A percentile compares a stretch with the other conserved stretches of the same genome.
Conservation (phyloP, 805 yeast species). For the Candida stauntonica region DNA sequence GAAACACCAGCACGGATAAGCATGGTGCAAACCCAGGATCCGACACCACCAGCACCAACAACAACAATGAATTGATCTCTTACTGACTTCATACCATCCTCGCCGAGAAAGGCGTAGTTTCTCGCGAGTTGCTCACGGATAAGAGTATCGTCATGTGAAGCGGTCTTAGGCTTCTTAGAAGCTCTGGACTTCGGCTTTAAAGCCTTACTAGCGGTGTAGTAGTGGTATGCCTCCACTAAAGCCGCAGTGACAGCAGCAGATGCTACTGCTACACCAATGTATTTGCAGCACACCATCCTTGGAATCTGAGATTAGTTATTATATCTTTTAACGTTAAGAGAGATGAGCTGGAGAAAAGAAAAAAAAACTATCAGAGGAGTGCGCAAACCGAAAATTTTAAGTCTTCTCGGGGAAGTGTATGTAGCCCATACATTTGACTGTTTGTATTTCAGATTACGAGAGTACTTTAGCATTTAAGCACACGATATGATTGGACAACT, state of each 20-base stretch:
- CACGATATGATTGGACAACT: too few species aligned
- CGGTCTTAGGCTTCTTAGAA: constrained; percentile 3
- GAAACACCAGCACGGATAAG: constrained; percentile 87
- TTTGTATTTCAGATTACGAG: too few species aligned
- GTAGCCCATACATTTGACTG: too few species aligned
- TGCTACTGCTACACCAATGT: constrained; percentile 29
- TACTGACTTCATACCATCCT: constrained; percentile 72
- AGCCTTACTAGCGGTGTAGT: constrained; percentile 12
- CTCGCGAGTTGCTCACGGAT: constrained; percentile 90
- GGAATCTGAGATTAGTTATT: too few species aligned
- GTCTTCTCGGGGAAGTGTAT: too few species aligned
- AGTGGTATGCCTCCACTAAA: constrained; percentile 27
- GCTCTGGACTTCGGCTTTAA: constrained; percentile 5
- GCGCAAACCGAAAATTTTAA: not conserved
- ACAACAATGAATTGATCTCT: constrained; percentile 71
- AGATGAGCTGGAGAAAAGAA: not conserved
- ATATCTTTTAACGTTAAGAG: too few species aligned
- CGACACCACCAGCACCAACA: constrained; percentile 97
- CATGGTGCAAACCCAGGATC: constrained; percentile 94
- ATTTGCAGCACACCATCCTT: constrained; percentile 21
- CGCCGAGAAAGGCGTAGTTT: constrained; percentile 87
- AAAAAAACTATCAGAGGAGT: not conserved
- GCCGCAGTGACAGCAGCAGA: constrained; percentile 31
- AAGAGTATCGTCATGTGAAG: constrained; percentile 55
- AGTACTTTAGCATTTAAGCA: too few species aligned